These are phyloP conservation scores for Colletotrichum sp. DNA, from an alignment of 2,329 filamentous ascomycete genomes.

Conservation along the genomic window DNA sequence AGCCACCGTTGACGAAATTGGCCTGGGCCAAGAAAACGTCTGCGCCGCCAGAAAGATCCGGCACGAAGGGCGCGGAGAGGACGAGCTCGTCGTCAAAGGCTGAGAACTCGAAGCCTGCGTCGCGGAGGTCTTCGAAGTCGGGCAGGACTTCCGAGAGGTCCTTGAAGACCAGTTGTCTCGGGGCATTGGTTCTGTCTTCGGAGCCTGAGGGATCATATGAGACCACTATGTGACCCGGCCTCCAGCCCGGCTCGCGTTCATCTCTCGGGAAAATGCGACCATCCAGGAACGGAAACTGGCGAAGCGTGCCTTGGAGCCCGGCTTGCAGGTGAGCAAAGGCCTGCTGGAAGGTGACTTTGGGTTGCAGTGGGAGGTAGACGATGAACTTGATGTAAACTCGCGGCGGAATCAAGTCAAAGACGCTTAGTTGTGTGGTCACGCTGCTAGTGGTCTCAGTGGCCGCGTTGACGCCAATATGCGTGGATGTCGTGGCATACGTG, in stretches of 20 bases:
- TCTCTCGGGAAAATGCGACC: constrained; percentile 38
- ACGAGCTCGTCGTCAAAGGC: constrained; percentile 31
- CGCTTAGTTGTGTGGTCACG: background rate
- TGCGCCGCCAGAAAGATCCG: constrained; percentile 19
- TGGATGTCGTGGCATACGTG: background rate
- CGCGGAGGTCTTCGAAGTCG: constrained; percentile 22
- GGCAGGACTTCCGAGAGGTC: constrained; percentile 30
- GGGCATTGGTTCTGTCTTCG: background rate
- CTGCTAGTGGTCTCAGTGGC: background rate
- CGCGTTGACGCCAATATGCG: background rate
- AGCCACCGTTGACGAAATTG: constrained; percentile 35
- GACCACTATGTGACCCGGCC: constrained; percentile 26
- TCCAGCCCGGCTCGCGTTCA: constrained; percentile 31
- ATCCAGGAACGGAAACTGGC: constrained; percentile 38
- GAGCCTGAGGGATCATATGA: constrained; percentile 21
- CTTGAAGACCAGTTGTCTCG: constrained; percentile 26
- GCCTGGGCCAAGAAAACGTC: constrained; percentile 33
- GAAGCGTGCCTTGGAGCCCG: constrained; percentile 37
- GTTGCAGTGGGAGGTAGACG: constrained; percentile 37
- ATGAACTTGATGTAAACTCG: constrained; percentile 6
- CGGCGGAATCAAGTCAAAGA: background rate
- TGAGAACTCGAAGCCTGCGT: constrained; percentile 29
- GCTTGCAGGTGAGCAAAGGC: constrained; percentile 35
- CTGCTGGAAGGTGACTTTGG: constrained; percentile 28
- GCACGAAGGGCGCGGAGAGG: constrained; percentile 25